Evolutionary conservation across 2,329 filamentous ascomycete species (phyloP).

Genomic region (Ophiostoma triangulosporum): DNA sequence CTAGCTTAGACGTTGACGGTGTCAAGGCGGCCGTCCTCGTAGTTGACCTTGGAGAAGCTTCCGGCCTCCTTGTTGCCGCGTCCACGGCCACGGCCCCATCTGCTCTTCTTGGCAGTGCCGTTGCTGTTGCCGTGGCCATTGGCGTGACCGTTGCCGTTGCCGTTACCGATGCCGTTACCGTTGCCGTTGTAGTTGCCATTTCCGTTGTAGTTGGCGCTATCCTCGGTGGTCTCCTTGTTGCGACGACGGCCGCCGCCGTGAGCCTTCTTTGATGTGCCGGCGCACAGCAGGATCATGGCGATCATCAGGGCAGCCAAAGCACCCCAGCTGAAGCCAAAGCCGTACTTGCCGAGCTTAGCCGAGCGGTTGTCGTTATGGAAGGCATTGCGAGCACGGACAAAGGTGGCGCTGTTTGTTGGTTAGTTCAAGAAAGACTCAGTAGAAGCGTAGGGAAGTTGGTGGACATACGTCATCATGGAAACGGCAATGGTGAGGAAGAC

Average conservation of each 20-base stretch:
- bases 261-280: conserved; percentile 33
- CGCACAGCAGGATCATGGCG: conserved; percentile 52
- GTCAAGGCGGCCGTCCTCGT: conserved; percentile 11
- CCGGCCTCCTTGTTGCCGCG: conserved; percentile 2
- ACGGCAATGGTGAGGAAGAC: conserved; percentile 56
- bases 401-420: conserved; percentile 33
- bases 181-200: neutral
- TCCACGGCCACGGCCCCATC: neutral
- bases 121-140: conserved; percentile 1
- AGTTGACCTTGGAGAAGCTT: conserved; percentile 13
- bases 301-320: conserved; percentile 53
- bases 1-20: conserved; percentile 5
- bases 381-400: conserved; percentile 54
- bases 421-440: neutral
- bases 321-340: conserved; percentile 67
- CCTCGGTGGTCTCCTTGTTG: neutral
- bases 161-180: neutral
- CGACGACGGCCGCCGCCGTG: neutral
- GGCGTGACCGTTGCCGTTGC: neutral
- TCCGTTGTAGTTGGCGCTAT: neutral
- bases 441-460: neutral
- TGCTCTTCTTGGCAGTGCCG: conserved; percentile 1
- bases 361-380: conserved; percentile 43
- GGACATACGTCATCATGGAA: conserved; percentile 63
- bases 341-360: conserved; percentile 51